Percentiles rank a stretch among this genome's conserved stretches.
Evolutionary conservation across 208 protist genomes (phyloP).

Genomic region (Willaertia magna): DNA sequence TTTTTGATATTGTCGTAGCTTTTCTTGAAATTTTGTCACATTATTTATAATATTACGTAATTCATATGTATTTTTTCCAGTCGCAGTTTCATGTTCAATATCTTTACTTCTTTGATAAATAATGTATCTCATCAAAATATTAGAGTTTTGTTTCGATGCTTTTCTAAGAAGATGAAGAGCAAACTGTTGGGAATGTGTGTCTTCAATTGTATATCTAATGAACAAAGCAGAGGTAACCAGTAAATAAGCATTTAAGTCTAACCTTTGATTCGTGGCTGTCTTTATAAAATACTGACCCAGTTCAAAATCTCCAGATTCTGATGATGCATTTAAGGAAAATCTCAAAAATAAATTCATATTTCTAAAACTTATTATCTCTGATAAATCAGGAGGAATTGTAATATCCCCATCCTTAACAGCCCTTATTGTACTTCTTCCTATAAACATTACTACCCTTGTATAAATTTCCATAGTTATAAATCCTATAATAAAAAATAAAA

Average conservation of each 20-base stretch:
- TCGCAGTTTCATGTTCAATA: background rate
- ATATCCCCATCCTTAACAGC: background rate
- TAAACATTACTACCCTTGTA: background rate
- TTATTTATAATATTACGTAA: background rate
- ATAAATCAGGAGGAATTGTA: background rate
- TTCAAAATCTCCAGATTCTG: too few species aligned
- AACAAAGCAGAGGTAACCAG: background rate
- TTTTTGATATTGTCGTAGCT: background rate
- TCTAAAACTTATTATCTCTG: background rate
- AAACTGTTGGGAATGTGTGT: background rate
- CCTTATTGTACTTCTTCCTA: background rate
- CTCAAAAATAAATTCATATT: background rate
- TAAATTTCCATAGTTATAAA: background rate
- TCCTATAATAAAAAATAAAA: background rate
- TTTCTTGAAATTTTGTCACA: background rate
- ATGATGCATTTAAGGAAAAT: too few species aligned
- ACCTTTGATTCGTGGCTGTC: background rate
- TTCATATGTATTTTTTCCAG: background rate
- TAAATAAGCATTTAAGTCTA: background rate
- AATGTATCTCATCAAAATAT: background rate
- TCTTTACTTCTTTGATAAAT: background rate
- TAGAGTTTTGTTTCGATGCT: background rate
- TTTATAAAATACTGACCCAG: background rate
- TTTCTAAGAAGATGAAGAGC: background rate
- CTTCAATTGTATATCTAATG: background rate